Evolutionary conservation across 2,329 filamentous ascomycete species (phyloP).

Genomic region (Paraphaeosphaeria sporulosa): DNA sequence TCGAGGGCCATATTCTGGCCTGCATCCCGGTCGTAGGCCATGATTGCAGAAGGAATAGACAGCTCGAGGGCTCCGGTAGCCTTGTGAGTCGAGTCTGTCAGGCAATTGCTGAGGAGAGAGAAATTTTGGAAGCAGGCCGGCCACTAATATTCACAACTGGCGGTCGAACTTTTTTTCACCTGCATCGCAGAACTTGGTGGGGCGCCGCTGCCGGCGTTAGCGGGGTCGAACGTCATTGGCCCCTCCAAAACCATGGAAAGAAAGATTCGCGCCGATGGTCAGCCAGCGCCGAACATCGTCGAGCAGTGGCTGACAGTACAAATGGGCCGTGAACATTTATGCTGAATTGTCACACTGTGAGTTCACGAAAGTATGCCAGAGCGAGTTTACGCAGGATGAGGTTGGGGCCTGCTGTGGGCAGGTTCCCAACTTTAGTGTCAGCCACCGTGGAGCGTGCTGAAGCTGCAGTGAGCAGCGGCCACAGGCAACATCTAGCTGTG

Average conservation of each 20-base stretch:
- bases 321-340: no score
- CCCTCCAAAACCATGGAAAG: background rate
- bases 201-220: background rate
- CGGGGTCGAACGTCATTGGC: constrained; percentile 1
- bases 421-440: no score
- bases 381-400: no score
- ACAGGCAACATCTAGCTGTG: background rate
- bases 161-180: constrained; percentile 11
- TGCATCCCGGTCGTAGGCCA: constrained; percentile 41
- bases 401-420: no score
- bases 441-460: background rate
- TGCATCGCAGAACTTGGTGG: constrained; percentile 5
- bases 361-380: no score
- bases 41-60: constrained; percentile 34
- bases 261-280: background rate
- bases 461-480: background rate
- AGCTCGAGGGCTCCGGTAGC: constrained; percentile 45
- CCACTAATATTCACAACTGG: background rate
- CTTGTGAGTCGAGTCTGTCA: constrained; percentile 42
- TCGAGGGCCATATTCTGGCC: constrained; percentile 81
- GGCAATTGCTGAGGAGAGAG: constrained; percentile 35
- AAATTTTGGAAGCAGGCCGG: constrained; percentile 22
- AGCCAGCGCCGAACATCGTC: background rate
- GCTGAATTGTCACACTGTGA: no score
- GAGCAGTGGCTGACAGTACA: background rate